Percentiles rank a stretch among this genome's conserved stretches.
Conservation (phyloP, 2,329 filamentous ascomycete species). For the Rutstroemia sp. region DNA sequence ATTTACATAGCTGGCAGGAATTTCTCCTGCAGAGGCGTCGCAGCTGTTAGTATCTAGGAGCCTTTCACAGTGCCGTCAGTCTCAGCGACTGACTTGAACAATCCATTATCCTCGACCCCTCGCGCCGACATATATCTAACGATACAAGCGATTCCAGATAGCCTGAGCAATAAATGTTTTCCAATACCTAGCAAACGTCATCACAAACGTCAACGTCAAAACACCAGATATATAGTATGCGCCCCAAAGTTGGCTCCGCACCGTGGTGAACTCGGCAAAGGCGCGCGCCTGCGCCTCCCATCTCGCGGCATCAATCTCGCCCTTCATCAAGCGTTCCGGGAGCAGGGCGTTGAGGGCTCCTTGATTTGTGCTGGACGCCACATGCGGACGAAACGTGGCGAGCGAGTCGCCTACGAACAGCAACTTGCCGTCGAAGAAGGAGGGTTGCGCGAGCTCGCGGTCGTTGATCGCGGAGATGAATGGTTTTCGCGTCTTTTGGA, state of each 20-base stretch:
- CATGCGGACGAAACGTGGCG: conserved; percentile 4
- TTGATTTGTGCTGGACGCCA: conserved; percentile 8
- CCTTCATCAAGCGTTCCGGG: conserved; percentile 3
- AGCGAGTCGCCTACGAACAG: conserved; percentile 12
- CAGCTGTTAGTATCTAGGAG: too few species aligned
- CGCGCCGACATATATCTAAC: too few species aligned
- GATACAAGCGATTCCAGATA: too few species aligned
- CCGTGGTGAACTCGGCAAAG: neutral
- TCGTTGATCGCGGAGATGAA: conserved; percentile 10
- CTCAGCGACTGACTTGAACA: too few species aligned
- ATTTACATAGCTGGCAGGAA: too few species aligned
- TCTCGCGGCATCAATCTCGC: neutral
- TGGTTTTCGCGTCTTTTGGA: conserved; percentile 4
- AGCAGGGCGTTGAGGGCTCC: conserved; percentile 5
- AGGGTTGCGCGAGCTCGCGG: neutral
- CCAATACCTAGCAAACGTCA: neutral
- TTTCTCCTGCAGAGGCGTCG: too few species aligned
- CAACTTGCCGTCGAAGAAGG: conserved; percentile 8
- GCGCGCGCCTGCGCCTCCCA: neutral
- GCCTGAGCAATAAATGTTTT: neutral
- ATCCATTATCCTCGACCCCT: too few species aligned
- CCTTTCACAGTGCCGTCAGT: too few species aligned
- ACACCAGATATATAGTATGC: conserved; percentile 1
- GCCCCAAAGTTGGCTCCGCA: conserved; percentile 1
- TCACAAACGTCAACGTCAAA: neutral